These are phyloP conservation scores for Teunomyces lycoperdinae DNA, from an alignment of 805 yeast genomes.

Conservation along the genomic window DNA sequence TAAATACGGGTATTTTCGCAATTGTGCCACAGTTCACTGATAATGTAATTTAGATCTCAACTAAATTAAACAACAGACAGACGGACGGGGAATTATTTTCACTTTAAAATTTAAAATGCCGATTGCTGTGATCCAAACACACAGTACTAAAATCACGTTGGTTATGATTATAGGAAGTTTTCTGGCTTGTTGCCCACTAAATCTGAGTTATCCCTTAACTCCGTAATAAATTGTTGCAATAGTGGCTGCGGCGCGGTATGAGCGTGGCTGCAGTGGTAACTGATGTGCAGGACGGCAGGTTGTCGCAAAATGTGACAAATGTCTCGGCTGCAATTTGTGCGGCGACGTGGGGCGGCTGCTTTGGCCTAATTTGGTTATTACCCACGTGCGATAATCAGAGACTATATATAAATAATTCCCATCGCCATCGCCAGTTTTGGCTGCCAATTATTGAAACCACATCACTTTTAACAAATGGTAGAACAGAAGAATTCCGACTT, in stretches of 20 bases:
- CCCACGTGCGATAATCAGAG: background rate
- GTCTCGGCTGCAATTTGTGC: background rate
- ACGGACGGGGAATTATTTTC: too few species aligned
- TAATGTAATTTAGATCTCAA: background rate
- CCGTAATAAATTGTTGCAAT: background rate
- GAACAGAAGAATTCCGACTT: conserved; percentile 52
- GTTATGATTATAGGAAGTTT: too few species aligned
- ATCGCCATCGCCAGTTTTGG: background rate
- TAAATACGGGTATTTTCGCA: conserved; percentile 2
- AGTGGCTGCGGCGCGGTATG: background rate
- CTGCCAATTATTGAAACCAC: background rate
- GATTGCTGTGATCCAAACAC: too few species aligned
- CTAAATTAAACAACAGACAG: background rate
- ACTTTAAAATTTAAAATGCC: too few species aligned
- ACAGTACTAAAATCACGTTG: too few species aligned
- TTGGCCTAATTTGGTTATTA: conserved; percentile 1
- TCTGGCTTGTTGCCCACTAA: too few species aligned
- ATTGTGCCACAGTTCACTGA: background rate
- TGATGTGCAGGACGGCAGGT: background rate
- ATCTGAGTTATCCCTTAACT: too few species aligned
- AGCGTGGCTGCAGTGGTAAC: too few species aligned
- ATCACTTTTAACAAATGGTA: conserved; percentile 22
- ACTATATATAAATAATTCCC: background rate
- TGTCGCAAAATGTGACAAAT: background rate
- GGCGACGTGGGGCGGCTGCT: background rate